Evolutionary conservation across 257 asterid genomes (phyloP).

Genomic region (Solanum habrochaites): DNA sequence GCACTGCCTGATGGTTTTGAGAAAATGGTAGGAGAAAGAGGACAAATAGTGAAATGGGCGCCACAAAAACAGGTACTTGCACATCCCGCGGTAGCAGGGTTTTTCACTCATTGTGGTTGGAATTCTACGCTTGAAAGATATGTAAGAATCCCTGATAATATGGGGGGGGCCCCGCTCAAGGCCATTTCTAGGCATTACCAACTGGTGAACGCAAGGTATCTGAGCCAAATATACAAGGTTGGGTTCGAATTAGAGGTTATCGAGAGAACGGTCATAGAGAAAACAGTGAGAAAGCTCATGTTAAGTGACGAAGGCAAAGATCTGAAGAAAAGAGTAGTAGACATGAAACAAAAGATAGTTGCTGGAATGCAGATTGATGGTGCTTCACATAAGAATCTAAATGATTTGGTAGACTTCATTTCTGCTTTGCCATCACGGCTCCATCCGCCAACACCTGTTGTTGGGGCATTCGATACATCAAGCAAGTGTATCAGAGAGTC

Average conservation of each 20-base stretch:
- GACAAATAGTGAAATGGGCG: too few relatives aligned
- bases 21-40: too few relatives aligned
- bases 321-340: not conserved
- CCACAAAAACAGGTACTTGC: too few relatives aligned
- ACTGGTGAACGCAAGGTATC: too few relatives aligned
- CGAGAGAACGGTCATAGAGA: conserved; percentile 10
- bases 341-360: conserved; percentile 12
- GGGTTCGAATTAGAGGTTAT: conserved; percentile 19
- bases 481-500: not conserved
- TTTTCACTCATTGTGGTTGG: too few relatives aligned
- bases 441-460: not conserved
- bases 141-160: too few relatives aligned
- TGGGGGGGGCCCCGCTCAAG: too few relatives aligned
- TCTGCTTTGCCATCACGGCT: not conserved
- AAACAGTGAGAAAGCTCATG: conserved; percentile 20
- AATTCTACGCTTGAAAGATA: too few relatives aligned
- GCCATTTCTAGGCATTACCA: too few relatives aligned
- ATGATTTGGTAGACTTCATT: conserved; percentile 19
- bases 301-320: conserved; percentile 9
- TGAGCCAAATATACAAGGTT: too few relatives aligned
- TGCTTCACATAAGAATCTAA: conserved; percentile 9
- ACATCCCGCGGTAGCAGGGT: too few relatives aligned
- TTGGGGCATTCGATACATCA: not conserved
- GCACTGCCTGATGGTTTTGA: too few relatives aligned
- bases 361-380: conserved; percentile 12